Evolutionary conservation across 495 filamentous ascomycete genomes (phyloP), one percentile per base, ranked within the genome.

Genomic region (Aspergillus hancockii): DNA sequence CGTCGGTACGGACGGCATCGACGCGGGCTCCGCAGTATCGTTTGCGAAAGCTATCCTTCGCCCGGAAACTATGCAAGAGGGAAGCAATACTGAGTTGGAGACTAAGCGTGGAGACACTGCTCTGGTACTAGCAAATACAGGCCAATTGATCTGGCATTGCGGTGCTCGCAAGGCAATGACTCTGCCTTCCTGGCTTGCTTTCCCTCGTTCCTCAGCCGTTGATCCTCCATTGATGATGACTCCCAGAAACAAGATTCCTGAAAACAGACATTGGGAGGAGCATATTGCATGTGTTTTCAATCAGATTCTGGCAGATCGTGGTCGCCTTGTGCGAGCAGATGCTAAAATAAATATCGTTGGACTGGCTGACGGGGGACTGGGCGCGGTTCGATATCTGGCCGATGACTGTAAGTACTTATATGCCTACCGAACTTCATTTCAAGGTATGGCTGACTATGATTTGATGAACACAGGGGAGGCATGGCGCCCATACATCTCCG

Each of bases 41-140:
- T 75, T 93, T 62, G 79, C 86, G 30, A 74, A 81, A 45, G 80
- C 69, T 23, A 71, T 89, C 12, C 72, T 79, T 28, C 51, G 59
- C 38, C 32, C 46, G 10, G 36, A 9, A 22, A 58, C 34, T 18
- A 31, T 31, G 16, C 40, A 8, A 22, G 74, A 75, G 0, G 31
- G 66, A 2, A 21, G 51, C 5, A 23, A 41, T 43, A 49, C 53
- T 13, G 55, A 63, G 4, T 12, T 21, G 5, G 40, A 32, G 4
- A 8, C 25, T 0, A 49, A 41, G 10, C 63, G 51, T 19, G 58
- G 41, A n/a, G 64, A 60, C 3, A 71, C 65, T 9, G 74, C 73
- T 10, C 65, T 96, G 54, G 71, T 94, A 8, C 77, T 93, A 46
- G 85, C 88, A 14, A 96, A 94, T 66, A 71, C 83, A 2, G 90